phyloP scores from a whole-genome alignment of 2,329 filamentous ascomycete species.

The Anthostomella pinea region DNA sequence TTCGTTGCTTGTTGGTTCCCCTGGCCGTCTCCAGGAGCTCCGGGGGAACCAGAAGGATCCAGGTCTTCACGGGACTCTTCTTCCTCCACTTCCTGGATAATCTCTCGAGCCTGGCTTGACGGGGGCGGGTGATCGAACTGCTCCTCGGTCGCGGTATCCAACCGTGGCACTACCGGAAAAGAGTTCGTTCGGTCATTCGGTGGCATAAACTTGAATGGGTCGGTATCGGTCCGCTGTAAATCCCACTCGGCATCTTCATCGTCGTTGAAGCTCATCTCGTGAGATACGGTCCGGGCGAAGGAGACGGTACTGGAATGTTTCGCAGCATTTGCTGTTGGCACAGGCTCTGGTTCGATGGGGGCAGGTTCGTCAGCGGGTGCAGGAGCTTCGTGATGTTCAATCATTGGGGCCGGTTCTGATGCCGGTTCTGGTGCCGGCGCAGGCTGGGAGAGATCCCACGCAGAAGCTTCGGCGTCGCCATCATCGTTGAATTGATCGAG shows the following conservation, averaged over 20 bases:
- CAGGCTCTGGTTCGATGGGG: constrained; percentile 12
- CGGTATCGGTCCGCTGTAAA: constrained; percentile 48
- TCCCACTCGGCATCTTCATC: constrained; percentile 60
- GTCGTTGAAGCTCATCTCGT: constrained; percentile 57
- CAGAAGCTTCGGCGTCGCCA: constrained; percentile 23
- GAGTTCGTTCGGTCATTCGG: constrained; percentile 59
- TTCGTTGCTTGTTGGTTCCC: constrained; percentile 17
- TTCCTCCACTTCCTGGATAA: constrained; percentile 52
- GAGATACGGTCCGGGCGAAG: constrained; percentile 62
- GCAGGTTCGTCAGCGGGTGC: constrained; percentile 14
- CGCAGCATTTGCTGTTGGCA: constrained; percentile 31
- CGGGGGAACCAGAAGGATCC: constrained; percentile 33
- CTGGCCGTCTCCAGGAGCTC: constrained; percentile 32
- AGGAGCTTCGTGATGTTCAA: constrained; percentile 12
- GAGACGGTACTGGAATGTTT: constrained; percentile 61
- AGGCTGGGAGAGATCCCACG: constrained; percentile 25
- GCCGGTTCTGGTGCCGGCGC: constrained; percentile 4
- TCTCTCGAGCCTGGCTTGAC: constrained; percentile 50
- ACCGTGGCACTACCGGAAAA: constrained; percentile 55
- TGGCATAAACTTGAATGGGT: constrained; percentile 60
- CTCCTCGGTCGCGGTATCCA: constrained; percentile 28
- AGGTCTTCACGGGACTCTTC: constrained; percentile 42
- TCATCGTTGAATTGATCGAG: constrained; percentile 23
- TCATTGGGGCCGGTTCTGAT: constrained; percentile 4
- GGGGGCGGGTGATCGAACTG: constrained; percentile 40